Percentiles rank a stretch among this genome's conserved stretches.
Evolutionary conservation across 2,329 filamentous ascomycete species (phyloP).

Genomic region (Penicillium sp.): DNA sequence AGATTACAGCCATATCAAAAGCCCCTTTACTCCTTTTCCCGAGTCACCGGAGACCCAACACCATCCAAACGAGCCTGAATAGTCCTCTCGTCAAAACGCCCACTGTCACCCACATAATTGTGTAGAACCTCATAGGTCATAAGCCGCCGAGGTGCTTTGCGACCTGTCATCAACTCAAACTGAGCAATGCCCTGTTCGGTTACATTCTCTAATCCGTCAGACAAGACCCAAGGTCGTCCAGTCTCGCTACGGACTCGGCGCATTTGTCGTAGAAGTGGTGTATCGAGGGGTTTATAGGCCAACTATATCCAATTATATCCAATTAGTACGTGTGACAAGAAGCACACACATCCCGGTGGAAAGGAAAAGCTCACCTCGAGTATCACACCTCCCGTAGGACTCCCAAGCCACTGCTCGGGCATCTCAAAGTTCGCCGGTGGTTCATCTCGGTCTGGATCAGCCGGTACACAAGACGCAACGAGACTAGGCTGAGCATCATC

Average conservation of each 20-base stretch:
- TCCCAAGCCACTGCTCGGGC: constrained; percentile 68
- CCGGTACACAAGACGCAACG: constrained; percentile 74
- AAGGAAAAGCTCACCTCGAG: constrained; percentile 56
- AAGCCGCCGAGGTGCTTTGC: constrained; percentile 66
- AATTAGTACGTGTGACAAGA: constrained; percentile 23
- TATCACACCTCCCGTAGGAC: constrained; percentile 72
- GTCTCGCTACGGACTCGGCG: constrained; percentile 59
- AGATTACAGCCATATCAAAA: neutral
- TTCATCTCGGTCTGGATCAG: constrained; percentile 62
- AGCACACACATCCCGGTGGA: neutral
- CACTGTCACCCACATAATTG: constrained; percentile 38
- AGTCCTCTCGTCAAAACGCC: constrained; percentile 40
- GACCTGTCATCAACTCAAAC: constrained; percentile 76
- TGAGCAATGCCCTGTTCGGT: constrained; percentile 79
- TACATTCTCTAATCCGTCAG: constrained; percentile 73
- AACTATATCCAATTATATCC: constrained; percentile 28
- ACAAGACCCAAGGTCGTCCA: constrained; percentile 62
- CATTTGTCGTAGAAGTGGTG: constrained; percentile 69
- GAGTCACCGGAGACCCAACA: constrained; percentile 19
- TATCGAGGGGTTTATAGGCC: constrained; percentile 71
- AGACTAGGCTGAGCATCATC: constrained; percentile 67
- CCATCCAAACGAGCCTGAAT: constrained; percentile 37
- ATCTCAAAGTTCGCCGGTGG: constrained; percentile 70
- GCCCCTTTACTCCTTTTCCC: neutral
- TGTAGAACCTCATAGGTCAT: constrained; percentile 66